Percentiles rank a stretch among this genome's conserved stretches.
Conservation (phyloP, 192 early-diverging fungal genomes). For the Chytriomyces sp. region DNA sequence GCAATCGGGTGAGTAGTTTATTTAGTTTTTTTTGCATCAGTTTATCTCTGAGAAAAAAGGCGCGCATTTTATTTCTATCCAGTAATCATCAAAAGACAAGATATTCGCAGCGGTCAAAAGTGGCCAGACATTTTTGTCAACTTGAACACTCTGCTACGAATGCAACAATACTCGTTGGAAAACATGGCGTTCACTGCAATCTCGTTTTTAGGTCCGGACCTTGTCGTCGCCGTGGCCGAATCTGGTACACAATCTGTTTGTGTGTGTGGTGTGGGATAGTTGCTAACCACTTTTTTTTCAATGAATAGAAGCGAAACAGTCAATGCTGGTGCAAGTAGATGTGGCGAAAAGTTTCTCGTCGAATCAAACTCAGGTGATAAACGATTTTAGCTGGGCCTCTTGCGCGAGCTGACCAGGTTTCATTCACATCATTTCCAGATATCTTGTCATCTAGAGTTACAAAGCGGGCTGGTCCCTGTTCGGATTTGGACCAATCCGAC, state of each 20-base stretch:
- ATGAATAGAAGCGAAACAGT: not conserved
- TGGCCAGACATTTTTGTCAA: not conserved
- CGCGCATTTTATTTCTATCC: not conserved
- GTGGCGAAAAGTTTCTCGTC: not conserved
- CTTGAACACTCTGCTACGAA: not conserved
- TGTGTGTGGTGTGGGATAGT: no score
- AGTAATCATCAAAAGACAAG: not conserved
- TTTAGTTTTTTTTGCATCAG: not conserved
- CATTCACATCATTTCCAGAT: not conserved
- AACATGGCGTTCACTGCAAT: not conserved
- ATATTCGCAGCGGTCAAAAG: not conserved
- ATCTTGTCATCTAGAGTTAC: not conserved
- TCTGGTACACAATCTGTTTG: no score
- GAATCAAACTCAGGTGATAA: not conserved
- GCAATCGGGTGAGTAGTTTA: no score
- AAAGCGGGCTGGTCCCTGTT: not conserved
- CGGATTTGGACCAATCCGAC: conserved; percentile 5
- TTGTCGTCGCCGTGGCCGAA: not conserved
- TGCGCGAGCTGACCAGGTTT: not conserved
- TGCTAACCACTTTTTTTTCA: no score
- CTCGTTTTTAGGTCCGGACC: not conserved
- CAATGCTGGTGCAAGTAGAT: not conserved
- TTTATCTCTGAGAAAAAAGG: not conserved
- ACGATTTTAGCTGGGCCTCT: no score
- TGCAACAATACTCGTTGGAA: not conserved